phyloP scores from a whole-genome alignment of 208 protist species.

The Acanthamoeba castellanii region DNA sequence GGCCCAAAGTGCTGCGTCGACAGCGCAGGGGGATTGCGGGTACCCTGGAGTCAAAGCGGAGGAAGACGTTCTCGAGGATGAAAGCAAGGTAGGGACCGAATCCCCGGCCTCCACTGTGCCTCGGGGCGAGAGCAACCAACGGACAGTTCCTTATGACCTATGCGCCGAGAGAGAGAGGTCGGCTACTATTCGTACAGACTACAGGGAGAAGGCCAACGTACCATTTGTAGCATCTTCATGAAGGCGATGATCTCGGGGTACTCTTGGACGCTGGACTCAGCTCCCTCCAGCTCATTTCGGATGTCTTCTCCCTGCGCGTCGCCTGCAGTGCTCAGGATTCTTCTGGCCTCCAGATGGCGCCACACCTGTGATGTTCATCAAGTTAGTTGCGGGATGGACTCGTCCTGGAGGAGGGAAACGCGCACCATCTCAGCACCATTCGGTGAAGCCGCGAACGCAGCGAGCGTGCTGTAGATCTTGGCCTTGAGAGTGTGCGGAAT shows the following conservation, averaged over 20 bases:
- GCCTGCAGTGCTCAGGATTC: background rate
- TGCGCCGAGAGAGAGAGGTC: background rate
- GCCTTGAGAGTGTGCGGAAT: constrained; percentile 58
- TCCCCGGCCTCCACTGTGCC: background rate
- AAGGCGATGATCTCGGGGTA: constrained; percentile 67
- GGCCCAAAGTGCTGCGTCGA: background rate
- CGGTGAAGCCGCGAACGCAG: constrained; percentile 10
- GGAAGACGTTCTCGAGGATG: constrained; percentile 66
- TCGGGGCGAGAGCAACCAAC: background rate
- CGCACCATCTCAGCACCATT: background rate
- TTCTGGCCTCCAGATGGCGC: background rate
- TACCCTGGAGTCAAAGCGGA: constrained; percentile 58
- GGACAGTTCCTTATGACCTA: background rate
- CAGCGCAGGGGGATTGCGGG: background rate
- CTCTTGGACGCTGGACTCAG: constrained; percentile 47
- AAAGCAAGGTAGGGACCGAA: constrained; percentile 51
- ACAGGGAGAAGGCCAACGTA: background rate
- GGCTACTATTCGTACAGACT: too few species aligned
- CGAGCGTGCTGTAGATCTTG: constrained; percentile 47
- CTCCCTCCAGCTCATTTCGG: constrained; percentile 37
- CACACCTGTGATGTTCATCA: background rate
- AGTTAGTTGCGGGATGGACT: background rate
- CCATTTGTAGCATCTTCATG: constrained; percentile 33
- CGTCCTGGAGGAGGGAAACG: too few species aligned
- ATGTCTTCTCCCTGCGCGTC: background rate